These are phyloP conservation scores for Erucastrum elatum DNA, from an alignment of 345 rosid genomes.

Conservation along the genomic window DNA sequence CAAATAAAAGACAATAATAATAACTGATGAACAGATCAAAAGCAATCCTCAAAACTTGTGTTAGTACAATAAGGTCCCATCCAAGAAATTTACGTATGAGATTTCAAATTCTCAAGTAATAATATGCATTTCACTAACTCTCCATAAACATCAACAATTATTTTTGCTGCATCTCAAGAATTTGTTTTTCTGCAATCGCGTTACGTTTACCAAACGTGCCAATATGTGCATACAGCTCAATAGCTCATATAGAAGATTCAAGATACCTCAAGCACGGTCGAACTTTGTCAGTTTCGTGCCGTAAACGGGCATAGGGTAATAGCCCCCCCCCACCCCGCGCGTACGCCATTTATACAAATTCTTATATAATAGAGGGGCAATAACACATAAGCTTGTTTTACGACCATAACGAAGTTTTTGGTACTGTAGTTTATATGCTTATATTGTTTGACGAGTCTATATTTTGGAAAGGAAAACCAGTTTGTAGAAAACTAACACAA, in stretches of 20 bases:
- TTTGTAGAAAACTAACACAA: constrained; percentile 4
- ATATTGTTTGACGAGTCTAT: not conserved
- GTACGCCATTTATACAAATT: not conserved
- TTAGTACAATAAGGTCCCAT: not conserved
- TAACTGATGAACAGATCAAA: not conserved
- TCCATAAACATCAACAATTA: not conserved
- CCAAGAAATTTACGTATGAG: not conserved
- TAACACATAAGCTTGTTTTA: not conserved
- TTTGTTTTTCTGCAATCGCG: not conserved
- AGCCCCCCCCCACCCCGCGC: too few relatives aligned
- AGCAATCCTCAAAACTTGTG: not conserved
- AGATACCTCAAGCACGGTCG: not conserved
- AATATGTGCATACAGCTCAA: not conserved
- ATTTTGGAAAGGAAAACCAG: not conserved
- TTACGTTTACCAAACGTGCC: constrained; percentile 4
- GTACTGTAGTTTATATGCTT: not conserved
- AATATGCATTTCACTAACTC: not conserved
- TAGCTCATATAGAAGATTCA: not conserved
- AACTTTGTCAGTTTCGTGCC: not conserved
- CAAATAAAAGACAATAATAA: too few relatives aligned
- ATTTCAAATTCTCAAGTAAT: not conserved
- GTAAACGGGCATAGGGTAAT: not conserved
- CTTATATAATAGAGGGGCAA: not conserved
- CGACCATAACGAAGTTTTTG: not conserved
- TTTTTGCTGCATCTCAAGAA: not conserved